Evolutionary conservation across 768 basidiomycete genomes (phyloP).

Genomic region (Serendipita vermifera): DNA sequence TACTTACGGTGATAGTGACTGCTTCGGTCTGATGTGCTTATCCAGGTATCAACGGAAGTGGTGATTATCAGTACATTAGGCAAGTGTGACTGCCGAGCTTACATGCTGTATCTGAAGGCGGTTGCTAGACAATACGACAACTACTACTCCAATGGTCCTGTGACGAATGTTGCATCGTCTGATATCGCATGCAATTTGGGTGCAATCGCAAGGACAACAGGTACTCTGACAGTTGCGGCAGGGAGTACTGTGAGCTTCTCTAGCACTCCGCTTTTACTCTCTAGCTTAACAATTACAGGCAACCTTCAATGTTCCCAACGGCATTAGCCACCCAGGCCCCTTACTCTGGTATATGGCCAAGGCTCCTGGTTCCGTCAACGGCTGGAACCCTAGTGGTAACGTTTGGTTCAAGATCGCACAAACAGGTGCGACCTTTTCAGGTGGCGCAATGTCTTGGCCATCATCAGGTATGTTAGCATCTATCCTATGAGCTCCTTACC

Average conservation of each 20-base stretch:
- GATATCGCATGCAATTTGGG: conserved; percentile 10
- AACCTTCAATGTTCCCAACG: neutral
- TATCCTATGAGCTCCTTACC: conserved; percentile 2
- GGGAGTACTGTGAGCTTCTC: neutral
- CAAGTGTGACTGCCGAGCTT: neutral
- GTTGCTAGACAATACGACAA: no score
- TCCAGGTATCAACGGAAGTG: conserved; percentile 6
- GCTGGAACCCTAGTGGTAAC: conserved; percentile 5
- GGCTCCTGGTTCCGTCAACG: neutral
- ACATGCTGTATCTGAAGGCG: no score
- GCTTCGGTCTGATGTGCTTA: neutral
- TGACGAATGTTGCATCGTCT: conserved; percentile 5
- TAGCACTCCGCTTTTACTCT: no score
- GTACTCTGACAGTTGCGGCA: conserved; percentile 8
- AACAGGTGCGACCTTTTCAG: neutral
- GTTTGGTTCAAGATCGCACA: conserved; percentile 14
- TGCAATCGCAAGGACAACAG: neutral
- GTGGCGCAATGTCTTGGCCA: conserved; percentile 8
- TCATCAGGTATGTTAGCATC: neutral
- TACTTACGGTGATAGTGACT: no score
- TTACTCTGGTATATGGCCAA: conserved; percentile 7
- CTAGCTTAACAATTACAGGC: no score
- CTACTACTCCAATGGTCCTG: conserved; percentile 8
- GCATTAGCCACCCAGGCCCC: conserved; percentile 12
- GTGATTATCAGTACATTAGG: conserved; percentile 2